Evolutionary conservation across 805 yeast genomes (phyloP).

Genomic region (Saturnispora sekii): DNA sequence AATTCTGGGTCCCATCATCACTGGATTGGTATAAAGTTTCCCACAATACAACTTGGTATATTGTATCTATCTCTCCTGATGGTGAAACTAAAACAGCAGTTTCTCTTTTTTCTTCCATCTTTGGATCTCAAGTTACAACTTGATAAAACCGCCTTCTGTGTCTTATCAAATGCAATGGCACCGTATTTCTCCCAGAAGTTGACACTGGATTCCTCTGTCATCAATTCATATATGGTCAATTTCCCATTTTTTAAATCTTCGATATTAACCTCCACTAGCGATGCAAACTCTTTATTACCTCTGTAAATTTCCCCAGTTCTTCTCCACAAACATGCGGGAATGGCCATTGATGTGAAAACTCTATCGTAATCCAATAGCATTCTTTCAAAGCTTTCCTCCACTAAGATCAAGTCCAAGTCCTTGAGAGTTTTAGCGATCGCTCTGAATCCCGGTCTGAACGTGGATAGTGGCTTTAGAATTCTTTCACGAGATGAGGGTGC

Average conservation of each 20-base stretch:
- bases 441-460: constrained; percentile 85
- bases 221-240: constrained; percentile 81
- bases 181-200: constrained; percentile 98
- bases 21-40: constrained; percentile 80
- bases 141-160: constrained; percentile 89
- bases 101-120: constrained; percentile 69
- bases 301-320: constrained; percentile 93
- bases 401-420: constrained; percentile 84
- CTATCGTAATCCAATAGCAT: constrained; percentile 90
- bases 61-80: constrained; percentile 87
- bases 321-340: constrained; percentile 96
- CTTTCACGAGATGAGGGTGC: constrained; percentile 72
- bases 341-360: constrained; percentile 94
- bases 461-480: constrained; percentile 73
- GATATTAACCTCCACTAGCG: constrained; percentile 77
- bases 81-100: constrained; percentile 92
- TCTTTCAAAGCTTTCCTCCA: constrained; percentile 89
- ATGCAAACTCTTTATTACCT: constrained; percentile 94
- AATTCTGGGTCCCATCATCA: constrained; percentile 1
- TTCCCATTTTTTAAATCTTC: constrained; percentile 91
- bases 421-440: constrained; percentile 85
- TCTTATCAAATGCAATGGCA: constrained; percentile 90
- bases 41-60: constrained; percentile 92
- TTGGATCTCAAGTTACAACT: constrained; percentile 79
- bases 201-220: constrained; percentile 94